Conservation (phyloP, 2,329 filamentous ascomycete genomes). For the Neopestalotiopsis sp. region DNA sequence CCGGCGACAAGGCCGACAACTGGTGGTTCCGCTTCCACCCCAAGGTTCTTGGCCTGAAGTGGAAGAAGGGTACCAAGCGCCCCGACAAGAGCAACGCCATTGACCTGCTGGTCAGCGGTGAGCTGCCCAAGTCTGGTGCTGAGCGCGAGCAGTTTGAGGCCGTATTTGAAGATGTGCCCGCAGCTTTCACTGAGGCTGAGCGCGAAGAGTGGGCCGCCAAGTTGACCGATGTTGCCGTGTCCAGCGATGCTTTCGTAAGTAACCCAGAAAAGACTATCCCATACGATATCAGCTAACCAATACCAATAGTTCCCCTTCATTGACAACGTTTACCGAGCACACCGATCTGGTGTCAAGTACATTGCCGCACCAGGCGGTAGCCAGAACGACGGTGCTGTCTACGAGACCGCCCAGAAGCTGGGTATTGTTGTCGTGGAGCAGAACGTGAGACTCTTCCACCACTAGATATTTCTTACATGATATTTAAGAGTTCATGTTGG, state of each 20-base stretch:
- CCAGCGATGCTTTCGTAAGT: conserved; percentile 93
- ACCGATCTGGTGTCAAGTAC: conserved; percentile 90
- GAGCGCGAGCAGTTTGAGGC: conserved; percentile 88
- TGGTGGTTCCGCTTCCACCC: conserved; percentile 99
- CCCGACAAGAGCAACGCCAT: conserved; percentile 98
- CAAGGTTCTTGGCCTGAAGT: conserved; percentile 84
- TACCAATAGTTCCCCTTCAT: conserved; percentile 85
- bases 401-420: conserved; percentile 89
- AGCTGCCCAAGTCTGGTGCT: conserved; percentile 81
- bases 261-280: background rate
- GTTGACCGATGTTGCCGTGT: conserved; percentile 82
- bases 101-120: conserved; percentile 89
- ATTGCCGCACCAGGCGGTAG: conserved; percentile 91
- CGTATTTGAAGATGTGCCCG: conserved; percentile 88
- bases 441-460: conserved; percentile 91
- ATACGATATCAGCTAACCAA: conserved; percentile 14
- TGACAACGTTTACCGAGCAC: conserved; percentile 94
- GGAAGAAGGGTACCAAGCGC: conserved; percentile 97
- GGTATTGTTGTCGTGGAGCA: conserved; percentile 96
- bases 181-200: conserved; percentile 83
- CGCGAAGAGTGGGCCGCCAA: conserved; percentile 84
- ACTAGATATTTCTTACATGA: conserved; percentile 56
- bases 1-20: conserved; percentile 98
- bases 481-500: background rate
- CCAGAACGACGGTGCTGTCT: conserved; percentile 81